Evolutionary conservation across 768 basidiomycete genomes (phyloP).

Genomic region (Dendrothele bispora): DNA sequence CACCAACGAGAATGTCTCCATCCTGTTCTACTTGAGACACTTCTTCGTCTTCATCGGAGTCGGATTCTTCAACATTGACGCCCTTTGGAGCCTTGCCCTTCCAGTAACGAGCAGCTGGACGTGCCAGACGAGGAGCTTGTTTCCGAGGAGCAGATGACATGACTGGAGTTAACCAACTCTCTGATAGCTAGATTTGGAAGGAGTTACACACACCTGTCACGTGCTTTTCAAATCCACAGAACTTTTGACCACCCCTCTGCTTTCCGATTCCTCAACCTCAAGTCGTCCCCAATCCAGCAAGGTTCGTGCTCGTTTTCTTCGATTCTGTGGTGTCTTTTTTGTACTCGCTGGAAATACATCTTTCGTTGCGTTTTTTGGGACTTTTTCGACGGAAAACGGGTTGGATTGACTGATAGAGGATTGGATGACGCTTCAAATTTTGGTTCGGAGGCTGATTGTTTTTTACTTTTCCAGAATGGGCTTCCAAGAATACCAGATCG

Average conservation of each 20-base stretch:
- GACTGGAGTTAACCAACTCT: not conserved
- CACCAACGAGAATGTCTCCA: slow-evolving; percentile 61
- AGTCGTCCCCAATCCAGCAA: too few relatives aligned
- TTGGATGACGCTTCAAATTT: not conserved
- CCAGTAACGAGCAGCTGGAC: slow-evolving; percentile 85
- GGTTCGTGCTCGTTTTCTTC: too few relatives aligned
- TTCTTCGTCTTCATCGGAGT: slow-evolving; percentile 62
- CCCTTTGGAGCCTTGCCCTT: slow-evolving; percentile 89
- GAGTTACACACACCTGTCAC: too few relatives aligned
- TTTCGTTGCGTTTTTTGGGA: too few relatives aligned
- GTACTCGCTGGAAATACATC: too few relatives aligned
- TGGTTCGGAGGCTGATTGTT: not conserved
- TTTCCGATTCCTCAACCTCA: too few relatives aligned
- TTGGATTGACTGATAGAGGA: not conserved
- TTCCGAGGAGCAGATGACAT: slow-evolving; percentile 47
- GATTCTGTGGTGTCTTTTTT: too few relatives aligned
- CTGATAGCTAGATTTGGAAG: too few relatives aligned
- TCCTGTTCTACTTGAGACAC: slow-evolving; percentile 38
- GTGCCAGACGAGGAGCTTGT: slow-evolving; percentile 73
- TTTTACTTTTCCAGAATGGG: slow-evolving; percentile 45
- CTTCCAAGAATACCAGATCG: slow-evolving; percentile 92
- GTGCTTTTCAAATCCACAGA: too few relatives aligned
- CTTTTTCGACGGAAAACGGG: too few relatives aligned
- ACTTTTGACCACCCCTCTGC: too few relatives aligned
- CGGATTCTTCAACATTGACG: slow-evolving; percentile 54